Evolutionary conservation across 352 stramenopile genomes (phyloP).

Genomic region (Pythium sp.): DNA sequence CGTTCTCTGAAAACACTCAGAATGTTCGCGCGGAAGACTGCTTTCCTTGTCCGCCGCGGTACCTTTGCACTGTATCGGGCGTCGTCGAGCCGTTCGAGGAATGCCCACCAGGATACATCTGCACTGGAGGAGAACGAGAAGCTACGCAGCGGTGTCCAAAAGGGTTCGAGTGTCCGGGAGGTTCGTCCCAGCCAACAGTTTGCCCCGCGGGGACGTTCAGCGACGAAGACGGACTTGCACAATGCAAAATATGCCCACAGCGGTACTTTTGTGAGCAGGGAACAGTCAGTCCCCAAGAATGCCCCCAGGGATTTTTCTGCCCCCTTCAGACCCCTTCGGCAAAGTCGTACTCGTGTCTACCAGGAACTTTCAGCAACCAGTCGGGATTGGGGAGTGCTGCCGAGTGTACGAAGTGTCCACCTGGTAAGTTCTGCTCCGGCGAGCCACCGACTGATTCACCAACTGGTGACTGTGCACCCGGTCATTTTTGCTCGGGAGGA

Average conservation of each 20-base stretch:
- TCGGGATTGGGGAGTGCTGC: conserved; percentile 28
- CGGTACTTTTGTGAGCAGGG: conserved; percentile 66
- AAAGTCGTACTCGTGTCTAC: conserved; percentile 52
- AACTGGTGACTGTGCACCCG: conserved; percentile 59
- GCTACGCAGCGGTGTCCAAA: conserved; percentile 53
- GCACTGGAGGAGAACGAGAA: conserved; percentile 52
- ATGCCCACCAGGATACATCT: conserved; percentile 61
- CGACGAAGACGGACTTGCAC: conserved; percentile 43
- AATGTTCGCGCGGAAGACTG: conserved; percentile 61
- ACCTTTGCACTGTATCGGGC: conserved; percentile 54
- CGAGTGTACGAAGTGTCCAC: conserved; percentile 55
- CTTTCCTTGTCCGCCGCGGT: conserved; percentile 58
- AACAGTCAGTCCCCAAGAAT: conserved; percentile 40
- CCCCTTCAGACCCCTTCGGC: conserved; percentile 39
- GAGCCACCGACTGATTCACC: conserved; percentile 41
- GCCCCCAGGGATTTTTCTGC: conserved; percentile 79
- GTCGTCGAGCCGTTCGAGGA: conserved; percentile 41
- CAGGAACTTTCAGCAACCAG: conserved; percentile 60
- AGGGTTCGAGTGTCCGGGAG: conserved; percentile 74
- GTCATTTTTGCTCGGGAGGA: conserved; percentile 63
- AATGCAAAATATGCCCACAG: conserved; percentile 74
- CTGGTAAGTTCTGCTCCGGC: conserved; percentile 82
- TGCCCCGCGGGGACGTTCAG: conserved; percentile 74
- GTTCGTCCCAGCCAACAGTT: conserved; percentile 37
- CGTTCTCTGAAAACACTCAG: conserved; percentile 66